A percentile compares a stretch with the other conserved stretches of the same genome.
phyloP scores from a whole-genome alignment of 495 filamentous ascomycete species.

The Neurospora discreta region DNA sequence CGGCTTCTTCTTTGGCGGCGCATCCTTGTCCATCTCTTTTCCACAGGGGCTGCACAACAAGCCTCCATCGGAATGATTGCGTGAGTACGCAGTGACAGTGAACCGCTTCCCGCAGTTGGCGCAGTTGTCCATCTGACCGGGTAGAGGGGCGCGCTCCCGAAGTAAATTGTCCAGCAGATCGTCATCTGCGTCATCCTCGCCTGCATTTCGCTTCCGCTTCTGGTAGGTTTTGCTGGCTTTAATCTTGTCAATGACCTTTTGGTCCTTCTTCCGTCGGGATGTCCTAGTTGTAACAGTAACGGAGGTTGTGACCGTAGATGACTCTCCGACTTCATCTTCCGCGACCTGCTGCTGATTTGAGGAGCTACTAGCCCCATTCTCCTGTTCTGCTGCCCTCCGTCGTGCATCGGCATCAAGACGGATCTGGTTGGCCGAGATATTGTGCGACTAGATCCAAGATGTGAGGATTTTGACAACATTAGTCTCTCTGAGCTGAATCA shows the following conservation, averaged over 20 bases:
- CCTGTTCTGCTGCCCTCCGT: slow-evolving; percentile 37
- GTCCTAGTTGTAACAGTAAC: slow-evolving; percentile 4
- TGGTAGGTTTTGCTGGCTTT: slow-evolving; percentile 72
- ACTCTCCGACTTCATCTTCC: slow-evolving; percentile 7
- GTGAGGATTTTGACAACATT: not conserved
- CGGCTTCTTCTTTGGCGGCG: slow-evolving; percentile 48
- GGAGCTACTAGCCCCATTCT: slow-evolving; percentile 1
- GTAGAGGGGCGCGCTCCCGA: slow-evolving; percentile 54
- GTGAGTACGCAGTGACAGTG: slow-evolving; percentile 84
- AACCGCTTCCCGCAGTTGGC: slow-evolving; percentile 79
- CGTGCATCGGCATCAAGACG: slow-evolving; percentile 44
- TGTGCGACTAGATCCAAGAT: slow-evolving; percentile 53
- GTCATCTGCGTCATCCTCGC: slow-evolving; percentile 36
- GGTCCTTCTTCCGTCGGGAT: slow-evolving; percentile 41
- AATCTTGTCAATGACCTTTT: slow-evolving; percentile 58
- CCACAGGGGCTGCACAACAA: slow-evolving; percentile 78
- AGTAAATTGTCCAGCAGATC: slow-evolving; percentile 45
- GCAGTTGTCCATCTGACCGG: slow-evolving; percentile 85
- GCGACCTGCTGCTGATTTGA: not conserved
- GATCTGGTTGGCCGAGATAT: slow-evolving; percentile 79
- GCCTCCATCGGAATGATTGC: slow-evolving; percentile 69
- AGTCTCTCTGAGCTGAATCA: slow-evolving; percentile 1
- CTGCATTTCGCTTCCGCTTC: slow-evolving; percentile 46
- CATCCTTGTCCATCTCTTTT: slow-evolving; percentile 55
- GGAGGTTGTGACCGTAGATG: slow-evolving; percentile 2